Conservation (phyloP, 2,329 filamentous ascomycete species). For the Apiospora saccharicola region DNA sequence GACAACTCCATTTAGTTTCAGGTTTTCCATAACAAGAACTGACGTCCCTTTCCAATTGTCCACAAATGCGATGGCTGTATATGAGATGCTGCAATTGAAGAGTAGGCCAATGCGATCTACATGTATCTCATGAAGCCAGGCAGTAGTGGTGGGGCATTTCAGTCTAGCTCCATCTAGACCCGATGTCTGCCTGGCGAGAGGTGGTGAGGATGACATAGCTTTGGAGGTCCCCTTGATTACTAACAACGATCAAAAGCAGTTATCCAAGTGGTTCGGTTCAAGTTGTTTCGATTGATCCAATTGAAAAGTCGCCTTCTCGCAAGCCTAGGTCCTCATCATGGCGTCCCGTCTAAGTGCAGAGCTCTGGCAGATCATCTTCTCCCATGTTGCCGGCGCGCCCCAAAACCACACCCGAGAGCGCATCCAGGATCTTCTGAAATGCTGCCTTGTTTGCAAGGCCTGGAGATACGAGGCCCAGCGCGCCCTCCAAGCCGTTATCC, state of each 20-base stretch:
- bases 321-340: neutral
- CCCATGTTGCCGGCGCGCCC: neutral
- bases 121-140: neutral
- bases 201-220: neutral
- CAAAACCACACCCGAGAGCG: neutral
- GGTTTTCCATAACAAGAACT: neutral
- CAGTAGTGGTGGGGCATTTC: neutral
- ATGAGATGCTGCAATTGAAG: neutral
- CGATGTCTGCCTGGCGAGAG: neutral
- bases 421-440: neutral
- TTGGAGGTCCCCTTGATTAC: neutral
- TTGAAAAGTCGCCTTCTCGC: neutral
- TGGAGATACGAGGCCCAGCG: constrained; percentile 8
- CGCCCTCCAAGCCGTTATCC: neutral
- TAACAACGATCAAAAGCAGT: neutral
- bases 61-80: neutral
- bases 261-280: no score
- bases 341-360: constrained; percentile 10
- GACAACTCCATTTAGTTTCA: neutral
- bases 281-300: neutral
- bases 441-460: neutral
- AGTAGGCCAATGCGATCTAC: neutral
- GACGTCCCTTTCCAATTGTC: neutral
- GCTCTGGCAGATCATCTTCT: constrained; percentile 12
- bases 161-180: neutral